Evolutionary conservation across 2,329 filamentous ascomycete species (phyloP), one percentile per base, ranked within the genome.

Genomic region (Keithomyces neogunnii): DNA sequence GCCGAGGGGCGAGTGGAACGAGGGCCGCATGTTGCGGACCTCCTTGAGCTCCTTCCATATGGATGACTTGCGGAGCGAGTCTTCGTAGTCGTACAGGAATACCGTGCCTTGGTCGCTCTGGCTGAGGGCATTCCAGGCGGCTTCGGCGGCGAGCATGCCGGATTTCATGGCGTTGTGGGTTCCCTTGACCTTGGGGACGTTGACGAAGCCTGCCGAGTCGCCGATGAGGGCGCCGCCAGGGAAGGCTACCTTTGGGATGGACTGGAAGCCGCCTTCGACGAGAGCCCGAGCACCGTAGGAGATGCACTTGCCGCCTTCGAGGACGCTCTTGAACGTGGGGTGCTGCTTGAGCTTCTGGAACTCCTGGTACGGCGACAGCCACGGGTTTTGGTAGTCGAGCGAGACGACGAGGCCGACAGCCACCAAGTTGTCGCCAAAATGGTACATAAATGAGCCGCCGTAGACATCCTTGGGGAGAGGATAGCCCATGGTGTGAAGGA

Each of bases 321-420:
- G 79, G 19, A 91, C 84, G 4, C 82, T 76, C 58, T 78, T 84
- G 76, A 95, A 97, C 47, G 95, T 73, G n/a, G 93, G 91, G 69
- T 99, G 93, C 60, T 92, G 87, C 78, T 99, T 99, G 76, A 99
- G 85, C 75, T 95, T 96, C 69, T 99, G 93, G 69, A 99, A 99
- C 67, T 99, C 93, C 52, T 84, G 82, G 66, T 97, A 99, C 0
- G 93, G 93, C 3, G 91, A 93, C 51, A 97, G 72, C 89, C 92
- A 99, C 0, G 93, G 93, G 70, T 99, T 99, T 42, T 88, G 78
- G 68, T 99, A 99, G 74, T 99, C 93, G 50, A 99, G 78, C 29
- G 91, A 91, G 38, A 95, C 88, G 9, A 99, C 93, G 19, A 97
- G 76, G 29, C 93, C 93, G 51, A 99, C 77, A 59, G 85, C 90